Conservation (phyloP, 192 early-diverging fungal genomes). For the Obelidium mucronatum region DNA sequence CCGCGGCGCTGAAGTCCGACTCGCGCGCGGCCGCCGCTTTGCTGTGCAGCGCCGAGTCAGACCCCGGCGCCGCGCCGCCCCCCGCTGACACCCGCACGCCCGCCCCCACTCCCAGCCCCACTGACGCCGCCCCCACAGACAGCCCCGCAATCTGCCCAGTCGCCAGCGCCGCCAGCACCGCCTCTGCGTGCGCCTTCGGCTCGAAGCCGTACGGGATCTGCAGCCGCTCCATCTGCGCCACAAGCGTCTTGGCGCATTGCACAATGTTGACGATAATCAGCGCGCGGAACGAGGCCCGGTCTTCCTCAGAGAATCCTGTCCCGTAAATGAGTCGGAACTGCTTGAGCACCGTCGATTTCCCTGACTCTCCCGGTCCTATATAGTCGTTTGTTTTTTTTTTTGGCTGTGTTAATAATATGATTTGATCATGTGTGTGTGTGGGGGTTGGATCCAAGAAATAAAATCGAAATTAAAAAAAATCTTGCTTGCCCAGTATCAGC, state of each 20-base stretch:
- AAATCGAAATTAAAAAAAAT: not conserved
- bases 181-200: slow-evolving; percentile 42
- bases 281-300: slow-evolving; percentile 37
- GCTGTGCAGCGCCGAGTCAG: slow-evolving; percentile 71
- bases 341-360: slow-evolving; percentile 1
- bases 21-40: slow-evolving; percentile 78
- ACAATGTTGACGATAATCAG: slow-evolving; percentile 45
- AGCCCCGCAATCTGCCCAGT: not conserved
- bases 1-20: slow-evolving; percentile 51
- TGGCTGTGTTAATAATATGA: no score
- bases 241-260: slow-evolving; percentile 33
- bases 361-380: slow-evolving; percentile 26
- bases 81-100: no score
- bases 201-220: slow-evolving; percentile 47
- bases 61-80: not conserved
- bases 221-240: slow-evolving; percentile 45
- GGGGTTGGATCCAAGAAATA: no score
- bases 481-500: slow-evolving; percentile 40
- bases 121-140: no score
- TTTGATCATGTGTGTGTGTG: no score
- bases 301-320: no score
- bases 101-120: no score
- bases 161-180: not conserved
- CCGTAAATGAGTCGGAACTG: not conserved
- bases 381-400: no score